Evolutionary conservation across 108 stramenopile species (phyloP).

Genomic region (Nitzschia sp.): DNA sequence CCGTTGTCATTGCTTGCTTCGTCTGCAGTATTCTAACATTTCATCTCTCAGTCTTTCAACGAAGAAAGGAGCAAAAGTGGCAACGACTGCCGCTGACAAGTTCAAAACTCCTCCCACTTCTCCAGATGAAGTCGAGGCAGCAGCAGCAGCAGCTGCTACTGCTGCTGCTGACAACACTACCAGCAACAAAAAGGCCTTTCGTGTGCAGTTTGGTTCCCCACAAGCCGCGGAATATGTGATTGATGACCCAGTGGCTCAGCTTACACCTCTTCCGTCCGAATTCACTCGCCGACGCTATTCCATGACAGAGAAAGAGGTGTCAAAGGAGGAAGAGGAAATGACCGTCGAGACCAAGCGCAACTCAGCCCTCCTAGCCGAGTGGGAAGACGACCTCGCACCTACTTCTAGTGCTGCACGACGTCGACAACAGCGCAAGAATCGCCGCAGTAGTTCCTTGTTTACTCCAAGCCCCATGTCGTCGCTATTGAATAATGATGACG

Average conservation of each 20-base stretch:
- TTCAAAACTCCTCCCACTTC: slow-evolving; percentile 27
- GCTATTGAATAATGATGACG: not conserved
- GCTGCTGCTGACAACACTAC: not conserved
- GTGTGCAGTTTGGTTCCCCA: slow-evolving; percentile 39
- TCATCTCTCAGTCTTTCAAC: not conserved
- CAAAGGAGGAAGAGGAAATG: slow-evolving; percentile 30
- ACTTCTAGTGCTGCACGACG: not conserved
- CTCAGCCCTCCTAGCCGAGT: slow-evolving; percentile 25
- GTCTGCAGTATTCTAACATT: not conserved
- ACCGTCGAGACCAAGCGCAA: slow-evolving; percentile 35
- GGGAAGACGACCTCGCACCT: slow-evolving; percentile 31
- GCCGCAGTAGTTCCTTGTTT: slow-evolving; percentile 29
- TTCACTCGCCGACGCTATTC: slow-evolving; percentile 22
- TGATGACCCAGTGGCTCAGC: slow-evolving; percentile 24
- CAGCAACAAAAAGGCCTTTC: not conserved
- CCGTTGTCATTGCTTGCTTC: not conserved
- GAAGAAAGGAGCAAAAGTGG: not conserved
- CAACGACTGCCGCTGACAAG: not conserved
- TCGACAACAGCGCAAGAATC: slow-evolving; percentile 23
- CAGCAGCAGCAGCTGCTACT: not conserved
- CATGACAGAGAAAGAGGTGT: slow-evolving; percentile 24
- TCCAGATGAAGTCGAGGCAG: not conserved
- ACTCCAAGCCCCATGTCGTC: slow-evolving; percentile 9
- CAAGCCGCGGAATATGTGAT: slow-evolving; percentile 40
- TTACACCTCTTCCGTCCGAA: slow-evolving; percentile 29